Evolutionary conservation across 805 yeast species (phyloP).

Genomic region (Metschnikowia baotianmanensis): DNA sequence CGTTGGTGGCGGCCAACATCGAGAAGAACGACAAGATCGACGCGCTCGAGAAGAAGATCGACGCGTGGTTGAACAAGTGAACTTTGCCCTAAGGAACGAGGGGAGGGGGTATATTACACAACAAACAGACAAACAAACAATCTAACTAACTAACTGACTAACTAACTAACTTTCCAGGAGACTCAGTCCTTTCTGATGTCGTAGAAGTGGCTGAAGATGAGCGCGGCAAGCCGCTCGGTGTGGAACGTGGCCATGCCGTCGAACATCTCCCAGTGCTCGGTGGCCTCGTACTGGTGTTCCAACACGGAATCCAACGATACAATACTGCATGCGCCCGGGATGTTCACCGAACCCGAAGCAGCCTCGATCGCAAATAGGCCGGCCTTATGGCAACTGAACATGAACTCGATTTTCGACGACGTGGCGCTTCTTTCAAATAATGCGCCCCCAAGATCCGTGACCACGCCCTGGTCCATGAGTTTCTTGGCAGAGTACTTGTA

Average conservation of each 20-base stretch:
- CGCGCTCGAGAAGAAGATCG: constrained; percentile 60
- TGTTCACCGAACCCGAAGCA: constrained; percentile 66
- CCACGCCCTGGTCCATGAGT: constrained; percentile 67
- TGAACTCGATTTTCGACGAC: constrained; percentile 66
- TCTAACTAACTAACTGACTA: too few species aligned
- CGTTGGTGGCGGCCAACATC: constrained; percentile 50
- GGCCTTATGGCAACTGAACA: constrained; percentile 70
- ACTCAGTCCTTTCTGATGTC: constrained; percentile 40
- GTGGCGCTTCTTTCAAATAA: constrained; percentile 38
- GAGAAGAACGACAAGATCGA: constrained; percentile 64
- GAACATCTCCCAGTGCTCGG: constrained; percentile 52
- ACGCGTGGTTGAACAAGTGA: constrained; percentile 33
- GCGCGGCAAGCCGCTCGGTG: constrained; percentile 62
- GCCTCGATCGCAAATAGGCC: constrained; percentile 76
- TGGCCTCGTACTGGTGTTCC: constrained; percentile 69
- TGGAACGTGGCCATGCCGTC: constrained; percentile 68
- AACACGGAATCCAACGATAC: constrained; percentile 71
- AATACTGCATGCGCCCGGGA: constrained; percentile 54
- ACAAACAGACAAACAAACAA: too few species aligned
- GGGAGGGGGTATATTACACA: not conserved
- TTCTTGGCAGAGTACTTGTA: constrained; percentile 74
- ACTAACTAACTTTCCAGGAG: not conserved
- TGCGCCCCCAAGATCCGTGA: constrained; percentile 58
- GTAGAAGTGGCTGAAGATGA: constrained; percentile 75
- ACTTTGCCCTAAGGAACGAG: not conserved